These are phyloP conservation scores for Castanea crenata DNA, from an alignment of 306 rosid genomes.

Conservation along the genomic window DNA sequence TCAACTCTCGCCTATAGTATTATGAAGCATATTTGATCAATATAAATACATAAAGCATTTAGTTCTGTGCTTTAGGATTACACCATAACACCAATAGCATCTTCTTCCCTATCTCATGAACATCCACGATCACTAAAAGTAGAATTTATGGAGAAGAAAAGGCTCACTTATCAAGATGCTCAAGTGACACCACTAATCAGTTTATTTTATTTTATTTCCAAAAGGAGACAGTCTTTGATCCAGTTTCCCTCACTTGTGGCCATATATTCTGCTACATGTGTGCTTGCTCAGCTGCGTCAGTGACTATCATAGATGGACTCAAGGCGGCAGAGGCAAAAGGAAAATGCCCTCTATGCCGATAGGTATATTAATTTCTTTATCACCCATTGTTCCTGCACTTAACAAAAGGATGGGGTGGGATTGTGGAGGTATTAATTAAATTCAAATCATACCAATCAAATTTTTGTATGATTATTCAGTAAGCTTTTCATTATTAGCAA, in stretches of 20 bases:
- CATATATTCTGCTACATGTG: conserved; percentile 91
- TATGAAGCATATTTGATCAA: too few species aligned
- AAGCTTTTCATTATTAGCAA: too few species aligned
- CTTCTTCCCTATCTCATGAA: too few species aligned
- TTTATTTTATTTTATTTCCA: not conserved
- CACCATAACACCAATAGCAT: too few species aligned
- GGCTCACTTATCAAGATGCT: not conserved
- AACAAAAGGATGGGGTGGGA: not conserved
- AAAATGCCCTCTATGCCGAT: conserved; percentile 86
- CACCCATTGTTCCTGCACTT: not conserved
- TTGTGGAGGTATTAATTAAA: too few species aligned
- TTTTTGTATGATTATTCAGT: too few species aligned
- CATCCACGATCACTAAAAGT: too few species aligned
- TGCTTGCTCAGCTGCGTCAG: conserved; percentile 89
- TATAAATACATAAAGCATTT: too few species aligned
- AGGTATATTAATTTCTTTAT: conserved; percentile 36
- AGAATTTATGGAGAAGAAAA: too few species aligned
- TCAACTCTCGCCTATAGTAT: too few species aligned
- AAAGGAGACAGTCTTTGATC: conserved; percentile 94
- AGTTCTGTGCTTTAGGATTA: too few species aligned
- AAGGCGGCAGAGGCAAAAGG: conserved; percentile 47
- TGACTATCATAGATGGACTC: conserved; percentile 68
- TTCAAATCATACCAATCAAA: too few species aligned
- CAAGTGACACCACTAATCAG: not conserved
- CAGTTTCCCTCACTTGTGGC: conserved; percentile 88